Percentiles rank a stretch among this genome's conserved stretches.
These are phyloP conservation scores for Talaromyces nanjingensis DNA, from an alignment of 495 filamentous ascomycete species.

Conservation along the genomic window DNA sequence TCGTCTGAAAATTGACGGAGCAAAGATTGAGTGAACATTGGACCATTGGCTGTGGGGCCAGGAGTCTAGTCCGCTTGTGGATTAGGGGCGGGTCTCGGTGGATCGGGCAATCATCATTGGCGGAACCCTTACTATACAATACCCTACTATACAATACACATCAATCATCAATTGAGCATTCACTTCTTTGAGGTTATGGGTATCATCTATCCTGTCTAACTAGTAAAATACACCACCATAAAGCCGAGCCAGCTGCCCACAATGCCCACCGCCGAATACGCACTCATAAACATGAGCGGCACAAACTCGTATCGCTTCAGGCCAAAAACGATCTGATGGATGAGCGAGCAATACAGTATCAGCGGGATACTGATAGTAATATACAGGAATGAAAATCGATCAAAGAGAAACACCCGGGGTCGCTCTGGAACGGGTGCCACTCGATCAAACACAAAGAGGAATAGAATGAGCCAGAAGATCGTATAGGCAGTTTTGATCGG, in stretches of 20 bases:
- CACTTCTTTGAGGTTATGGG: neutral
- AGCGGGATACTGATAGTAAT: conserved; percentile 81
- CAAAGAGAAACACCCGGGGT: conserved; percentile 75
- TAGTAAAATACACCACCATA: conserved; percentile 84
- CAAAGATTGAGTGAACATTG: neutral
- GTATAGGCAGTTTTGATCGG: conserved; percentile 92
- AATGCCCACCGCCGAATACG: conserved; percentile 91
- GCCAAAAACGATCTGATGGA: conserved; percentile 79
- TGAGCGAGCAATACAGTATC: conserved; percentile 78
- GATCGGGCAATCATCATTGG: neutral
- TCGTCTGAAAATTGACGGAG: neutral
- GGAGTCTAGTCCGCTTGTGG: neutral
- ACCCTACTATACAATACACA: too few relatives aligned
- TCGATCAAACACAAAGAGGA: conserved; percentile 78
- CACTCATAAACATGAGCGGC: conserved; percentile 94
- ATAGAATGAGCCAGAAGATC: conserved; percentile 81
- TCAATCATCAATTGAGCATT: too few relatives aligned
- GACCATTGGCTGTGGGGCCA: neutral
- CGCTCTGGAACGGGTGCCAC: conserved; percentile 74
- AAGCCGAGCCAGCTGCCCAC: conserved; percentile 96
- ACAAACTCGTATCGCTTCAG: conserved; percentile 74
- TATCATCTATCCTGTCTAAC: conserved; percentile 27
- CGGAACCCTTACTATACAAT: too few relatives aligned
- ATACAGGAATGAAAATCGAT: conserved; percentile 84
- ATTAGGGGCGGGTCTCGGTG: neutral